Conservation (phyloP, 2,329 filamentous ascomycete species). For the Alternaria incomplexa region DNA sequence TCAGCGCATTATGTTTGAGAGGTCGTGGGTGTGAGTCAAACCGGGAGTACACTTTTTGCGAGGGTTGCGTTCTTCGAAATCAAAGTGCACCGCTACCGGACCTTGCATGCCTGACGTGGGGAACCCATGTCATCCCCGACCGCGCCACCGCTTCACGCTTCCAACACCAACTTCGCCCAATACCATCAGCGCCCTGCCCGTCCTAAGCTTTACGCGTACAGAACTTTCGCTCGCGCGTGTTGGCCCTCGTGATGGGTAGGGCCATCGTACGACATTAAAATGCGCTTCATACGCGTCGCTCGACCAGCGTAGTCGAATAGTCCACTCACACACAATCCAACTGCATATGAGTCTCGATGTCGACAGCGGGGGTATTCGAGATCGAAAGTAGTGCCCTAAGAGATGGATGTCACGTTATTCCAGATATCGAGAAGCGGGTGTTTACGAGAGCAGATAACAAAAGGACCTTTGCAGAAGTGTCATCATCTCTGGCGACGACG, state of each 20-base stretch:
- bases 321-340: too few species aligned
- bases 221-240: fast-evolving
- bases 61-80: slow-evolving; percentile 10
- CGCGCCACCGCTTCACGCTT: not conserved
- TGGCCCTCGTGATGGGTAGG: not conserved
- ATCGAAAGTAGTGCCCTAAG: slow-evolving; percentile 67
- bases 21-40: slow-evolving; percentile 6
- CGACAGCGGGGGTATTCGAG: slow-evolving; percentile 66
- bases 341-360: slow-evolving; percentile 72
- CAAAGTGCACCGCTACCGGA: slow-evolving; percentile 20
- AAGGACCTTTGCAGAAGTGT: not conserved
- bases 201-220: not conserved
- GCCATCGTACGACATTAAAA: not conserved
- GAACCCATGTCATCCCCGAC: slow-evolving; percentile 9
- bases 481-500: not conserved
- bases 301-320: not conserved
- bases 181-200: not conserved
- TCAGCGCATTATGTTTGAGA: slow-evolving; percentile 8
- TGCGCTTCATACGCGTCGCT: not conserved
- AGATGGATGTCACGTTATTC: slow-evolving; percentile 65
- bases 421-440: slow-evolving; percentile 65
- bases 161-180: not conserved
- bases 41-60: slow-evolving; percentile 1
- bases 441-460: slow-evolving; percentile 36
- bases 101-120: slow-evolving; percentile 13